phyloP scores from a whole-genome alignment of 2,329 filamentous ascomycete genomes.

The Microcyclospora tardicrescens region DNA sequence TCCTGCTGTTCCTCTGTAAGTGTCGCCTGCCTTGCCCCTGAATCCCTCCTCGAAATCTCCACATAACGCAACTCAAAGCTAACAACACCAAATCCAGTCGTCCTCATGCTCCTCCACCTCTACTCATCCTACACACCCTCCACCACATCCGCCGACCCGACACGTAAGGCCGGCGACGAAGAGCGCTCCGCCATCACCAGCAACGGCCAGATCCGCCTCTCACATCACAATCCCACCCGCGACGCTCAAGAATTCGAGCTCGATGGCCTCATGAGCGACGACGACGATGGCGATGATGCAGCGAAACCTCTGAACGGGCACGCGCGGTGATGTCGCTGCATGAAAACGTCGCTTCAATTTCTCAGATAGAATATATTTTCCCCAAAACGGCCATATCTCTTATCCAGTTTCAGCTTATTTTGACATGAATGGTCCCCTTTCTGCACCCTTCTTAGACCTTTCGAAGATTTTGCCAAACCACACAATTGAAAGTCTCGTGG shows the following conservation, averaged over 20 bases:
- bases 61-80: conserved; percentile 1
- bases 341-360: too few species aligned
- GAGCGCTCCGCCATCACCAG: conserved; percentile 9
- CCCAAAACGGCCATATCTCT: too few species aligned
- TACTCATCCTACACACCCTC: conserved; percentile 56
- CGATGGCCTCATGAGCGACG: conserved; percentile 77
- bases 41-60: neutral
- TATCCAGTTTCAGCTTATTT: too few species aligned
- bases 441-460: too few species aligned
- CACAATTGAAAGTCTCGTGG: too few species aligned
- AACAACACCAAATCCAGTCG: conserved; percentile 35
- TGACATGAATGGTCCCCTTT: too few species aligned
- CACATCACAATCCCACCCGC: conserved; percentile 23
- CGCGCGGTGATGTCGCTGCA: neutral
- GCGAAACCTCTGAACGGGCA: neutral
- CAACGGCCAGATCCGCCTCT: conserved; percentile 36
- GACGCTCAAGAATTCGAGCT: conserved; percentile 92
- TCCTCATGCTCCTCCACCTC: conserved; percentile 71
- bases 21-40: conserved; percentile 6
- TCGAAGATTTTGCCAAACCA: too few species aligned
- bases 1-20: conserved; percentile 75
- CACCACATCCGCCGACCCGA: conserved; percentile 9
- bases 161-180: conserved; percentile 20
- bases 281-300: conserved; percentile 45
- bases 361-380: too few species aligned